phyloP scores from a whole-genome alignment of 208 protist genomes.

The Sergeia podlipaevii region DNA sequence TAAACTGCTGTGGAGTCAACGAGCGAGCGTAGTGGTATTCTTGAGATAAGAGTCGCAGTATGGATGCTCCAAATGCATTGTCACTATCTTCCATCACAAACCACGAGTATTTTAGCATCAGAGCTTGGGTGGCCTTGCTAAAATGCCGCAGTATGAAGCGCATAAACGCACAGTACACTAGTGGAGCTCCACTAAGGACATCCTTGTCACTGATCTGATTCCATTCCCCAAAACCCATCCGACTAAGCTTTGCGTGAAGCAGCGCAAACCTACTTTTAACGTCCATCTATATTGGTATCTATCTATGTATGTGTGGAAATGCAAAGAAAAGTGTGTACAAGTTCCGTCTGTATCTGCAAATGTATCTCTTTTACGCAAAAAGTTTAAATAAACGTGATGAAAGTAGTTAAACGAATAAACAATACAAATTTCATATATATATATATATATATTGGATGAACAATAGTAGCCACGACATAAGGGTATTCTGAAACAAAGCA shows the following conservation, averaged over 20 bases:
- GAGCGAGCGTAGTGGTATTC: constrained; percentile 2
- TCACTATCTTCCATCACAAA: constrained; percentile 47
- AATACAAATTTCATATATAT: too few species aligned
- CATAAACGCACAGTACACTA: constrained; percentile 37
- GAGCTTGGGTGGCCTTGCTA: constrained; percentile 8
- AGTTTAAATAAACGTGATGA: too few species aligned
- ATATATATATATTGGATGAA: too few species aligned
- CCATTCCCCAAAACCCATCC: constrained; percentile 42
- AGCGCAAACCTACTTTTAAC: constrained; percentile 19
- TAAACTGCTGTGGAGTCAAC: constrained; percentile 30
- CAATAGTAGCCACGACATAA: too few species aligned
- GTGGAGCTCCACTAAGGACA: constrained; percentile 35
- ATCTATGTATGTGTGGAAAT: too few species aligned
- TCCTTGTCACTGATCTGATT: constrained; percentile 24
- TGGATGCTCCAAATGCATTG: constrained; percentile 11
- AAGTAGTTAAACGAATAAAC: too few species aligned
- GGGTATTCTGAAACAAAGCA: too few species aligned
- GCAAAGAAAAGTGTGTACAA: too few species aligned
- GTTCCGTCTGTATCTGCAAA: too few species aligned
- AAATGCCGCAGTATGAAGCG: constrained; percentile 39
- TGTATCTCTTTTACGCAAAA: too few species aligned
- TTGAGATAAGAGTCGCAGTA: constrained; percentile 21
- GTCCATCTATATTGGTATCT: too few species aligned
- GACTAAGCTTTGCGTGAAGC: constrained; percentile 35
- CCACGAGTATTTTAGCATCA: constrained; percentile 36